Percentiles rank a stretch among this genome's conserved stretches.
Evolutionary conservation across 495 filamentous ascomycete genomes (phyloP).

Genomic region (Neurospora sublineolata): DNA sequence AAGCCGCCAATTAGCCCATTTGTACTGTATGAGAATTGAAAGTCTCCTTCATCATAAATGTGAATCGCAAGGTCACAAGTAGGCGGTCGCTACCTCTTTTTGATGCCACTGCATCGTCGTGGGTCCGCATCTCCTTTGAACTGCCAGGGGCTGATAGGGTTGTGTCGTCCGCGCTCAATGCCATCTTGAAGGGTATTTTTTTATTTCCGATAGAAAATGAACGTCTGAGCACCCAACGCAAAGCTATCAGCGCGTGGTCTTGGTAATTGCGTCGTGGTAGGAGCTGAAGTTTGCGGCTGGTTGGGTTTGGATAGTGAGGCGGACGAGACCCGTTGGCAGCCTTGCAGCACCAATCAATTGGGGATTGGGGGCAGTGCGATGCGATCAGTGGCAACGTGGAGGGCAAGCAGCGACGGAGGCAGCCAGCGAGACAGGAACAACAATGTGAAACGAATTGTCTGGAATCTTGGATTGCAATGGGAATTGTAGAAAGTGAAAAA

Average conservation of each 20-base stretch:
- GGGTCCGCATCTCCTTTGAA: slow-evolving; percentile 29
- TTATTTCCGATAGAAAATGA: background rate
- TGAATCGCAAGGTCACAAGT: slow-evolving; percentile 55
- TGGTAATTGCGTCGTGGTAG: background rate
- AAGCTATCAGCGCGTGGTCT: background rate
- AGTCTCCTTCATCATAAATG: slow-evolving; percentile 45
- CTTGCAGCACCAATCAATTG: background rate
- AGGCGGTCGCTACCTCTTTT: slow-evolving; percentile 50
- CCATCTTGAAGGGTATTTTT: slow-evolving; percentile 20
- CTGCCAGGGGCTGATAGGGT: slow-evolving; percentile 27
- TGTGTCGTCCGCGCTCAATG: slow-evolving; percentile 24
- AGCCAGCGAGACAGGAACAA: background rate
- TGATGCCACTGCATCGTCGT: slow-evolving; percentile 30
- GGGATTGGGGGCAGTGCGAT: background rate
- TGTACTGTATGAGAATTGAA: slow-evolving; percentile 46
- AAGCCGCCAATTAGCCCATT: slow-evolving; percentile 56
- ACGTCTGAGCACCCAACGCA: background rate
- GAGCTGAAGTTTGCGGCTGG: background rate
- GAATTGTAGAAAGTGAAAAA: background rate
- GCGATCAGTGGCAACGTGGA: background rate
- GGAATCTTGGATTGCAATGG: background rate
- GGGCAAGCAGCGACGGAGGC: background rate
- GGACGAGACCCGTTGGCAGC: background rate
- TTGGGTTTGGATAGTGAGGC: background rate
- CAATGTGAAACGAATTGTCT: background rate